Percentiles rank a stretch among this genome's conserved stretches.
phyloP scores from a whole-genome alignment of 202 grass and related monocot species.

The Eragrostis tef region DNA sequence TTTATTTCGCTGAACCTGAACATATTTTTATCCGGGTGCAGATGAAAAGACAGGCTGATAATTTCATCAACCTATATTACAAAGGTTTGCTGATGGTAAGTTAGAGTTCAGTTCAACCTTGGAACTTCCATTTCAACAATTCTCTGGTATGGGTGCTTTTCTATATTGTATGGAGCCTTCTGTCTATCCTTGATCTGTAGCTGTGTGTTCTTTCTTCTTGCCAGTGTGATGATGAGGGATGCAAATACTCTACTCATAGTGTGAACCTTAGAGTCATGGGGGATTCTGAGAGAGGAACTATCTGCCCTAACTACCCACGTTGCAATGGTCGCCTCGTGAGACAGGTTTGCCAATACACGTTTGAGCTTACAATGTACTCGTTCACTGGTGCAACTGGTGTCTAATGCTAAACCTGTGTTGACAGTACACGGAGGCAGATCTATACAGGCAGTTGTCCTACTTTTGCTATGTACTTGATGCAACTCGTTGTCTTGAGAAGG shows the following conservation, averaged over 20 bases:
- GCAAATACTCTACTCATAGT: constrained; percentile 73
- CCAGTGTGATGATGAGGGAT: constrained; percentile 88
- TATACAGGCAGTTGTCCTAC: constrained; percentile 90
- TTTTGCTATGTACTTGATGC: constrained; percentile 91
- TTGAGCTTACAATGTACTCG: constrained; percentile 29
- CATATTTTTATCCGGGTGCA: constrained; percentile 47
- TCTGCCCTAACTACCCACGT: constrained; percentile 86
- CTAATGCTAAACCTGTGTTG: constrained; percentile 48
- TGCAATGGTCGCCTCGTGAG: constrained; percentile 80
- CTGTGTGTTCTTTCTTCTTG: constrained; percentile 35
- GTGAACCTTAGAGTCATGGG: constrained; percentile 90
- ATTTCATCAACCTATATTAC: constrained; percentile 83
- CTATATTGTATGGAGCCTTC: not conserved
- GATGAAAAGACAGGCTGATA: constrained; percentile 95
- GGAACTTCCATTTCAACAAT: not conserved
- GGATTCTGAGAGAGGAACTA: constrained; percentile 79
- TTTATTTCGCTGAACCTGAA: constrained; percentile 24
- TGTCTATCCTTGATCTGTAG: constrained; percentile 26
- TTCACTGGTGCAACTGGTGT: constrained; percentile 31
- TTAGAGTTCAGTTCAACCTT: constrained; percentile 27
- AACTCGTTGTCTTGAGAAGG: constrained; percentile 75
- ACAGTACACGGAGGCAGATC: constrained; percentile 87
- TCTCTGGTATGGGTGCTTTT: not conserved
- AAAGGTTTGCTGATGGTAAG: constrained; percentile 85
- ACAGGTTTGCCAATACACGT: constrained; percentile 56